Base-by-base conservation (phyloP, 306 rosid species). In the Trichosanthes cucumerina region DNA sequence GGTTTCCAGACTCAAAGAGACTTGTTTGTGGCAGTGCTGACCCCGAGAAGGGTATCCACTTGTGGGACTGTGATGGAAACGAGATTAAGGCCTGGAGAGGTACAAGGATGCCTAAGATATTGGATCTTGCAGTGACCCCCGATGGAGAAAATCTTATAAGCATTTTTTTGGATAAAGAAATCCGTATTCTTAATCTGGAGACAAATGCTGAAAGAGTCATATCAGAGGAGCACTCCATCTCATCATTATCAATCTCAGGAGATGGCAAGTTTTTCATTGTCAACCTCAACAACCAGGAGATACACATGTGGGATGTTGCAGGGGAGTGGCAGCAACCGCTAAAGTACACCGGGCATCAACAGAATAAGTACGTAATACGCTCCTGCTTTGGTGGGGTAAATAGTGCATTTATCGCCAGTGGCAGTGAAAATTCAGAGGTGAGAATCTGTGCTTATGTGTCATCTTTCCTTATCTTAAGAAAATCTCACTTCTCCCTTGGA, bases 231-330 rank as follows among this genome's bases (percentile, higher is more conserved):
- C 92, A 89, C 85, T 63, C 88, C 0, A 87, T 90, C 78, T 87
- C 92, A 6, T 90, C 92, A 39, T 88, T 88, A 43, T 87, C 91
- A 0, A 83, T 90, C 72, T 90, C 96, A 43, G 83, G 86, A 77
- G 98, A 94, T 85, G 84, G 98, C 9, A 81, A 86, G 84, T 85
- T 84, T 86, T 90, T 94, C 87, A 89, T 94, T 21, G 91, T 94
- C 84, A 94, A 90, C 81, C 92, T 94, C 14, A 94, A 92, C 81
- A 89, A 92, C 84, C 92, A 92, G 82, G 98, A 90, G 86, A 88
- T 92, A 75, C 98, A 90, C 82, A 86, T 92, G 98, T 94, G 98
- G 97, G 95, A 92, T 80, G 85, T 94, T 79, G 90, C 86, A 0
- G 90, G 91, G 74, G 80, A 89, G 66, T 89, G 90, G 97, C 84